Evolutionary conservation across 23 red algal species (phyloP), one percentile per base, ranked within the genome.

Genomic region (Gracilariopsis chorda): DNA sequence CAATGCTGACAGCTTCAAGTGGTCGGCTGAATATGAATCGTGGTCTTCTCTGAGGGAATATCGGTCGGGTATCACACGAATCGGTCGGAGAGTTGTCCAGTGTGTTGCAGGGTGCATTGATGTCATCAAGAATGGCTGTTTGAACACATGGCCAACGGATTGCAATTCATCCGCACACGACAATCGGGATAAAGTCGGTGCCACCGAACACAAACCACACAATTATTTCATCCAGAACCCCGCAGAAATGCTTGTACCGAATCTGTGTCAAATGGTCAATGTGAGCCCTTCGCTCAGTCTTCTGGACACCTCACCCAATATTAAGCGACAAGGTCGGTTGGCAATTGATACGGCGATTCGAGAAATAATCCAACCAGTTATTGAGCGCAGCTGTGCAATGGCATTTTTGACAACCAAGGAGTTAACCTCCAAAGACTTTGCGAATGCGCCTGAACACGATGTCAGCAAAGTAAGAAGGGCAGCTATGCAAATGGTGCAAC

Each of bases 341-440:
- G 96, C 93, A 5, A 82, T 98, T 24, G 96, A 98, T 77, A 93
- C 93, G 7, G 96, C 96, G 17, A 87, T 98, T 69, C 88, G 96
- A 9, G 96, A 98, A 78, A 95, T 96, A 28, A 98, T 96, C 62
- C 88, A 98, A 45, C 96, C 96, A 40, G 96, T 96, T 51, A 90
- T 95, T 14, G 93, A 98, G 75, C 78, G 96, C 24, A 94, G 85
- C 25, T 92, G 88, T 28, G 62, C 85, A 13, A 95, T 98, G 25
- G 92, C 96, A 12, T 87, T 87, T 82, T 74, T 98, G 20, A 99
- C 97, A 43, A 99, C 93, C 10, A 73, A 92, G 67, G 96, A 98
- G 77, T 77, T 98, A n/a, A 93, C 95, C n/a, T 70, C 88, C 14
- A 98, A 98, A 58, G 96, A 98, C 42, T 98, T 98, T 91, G 76